Evolutionary conservation across 345 rosid species (phyloP).

Genomic region (Mercurialis annua): DNA sequence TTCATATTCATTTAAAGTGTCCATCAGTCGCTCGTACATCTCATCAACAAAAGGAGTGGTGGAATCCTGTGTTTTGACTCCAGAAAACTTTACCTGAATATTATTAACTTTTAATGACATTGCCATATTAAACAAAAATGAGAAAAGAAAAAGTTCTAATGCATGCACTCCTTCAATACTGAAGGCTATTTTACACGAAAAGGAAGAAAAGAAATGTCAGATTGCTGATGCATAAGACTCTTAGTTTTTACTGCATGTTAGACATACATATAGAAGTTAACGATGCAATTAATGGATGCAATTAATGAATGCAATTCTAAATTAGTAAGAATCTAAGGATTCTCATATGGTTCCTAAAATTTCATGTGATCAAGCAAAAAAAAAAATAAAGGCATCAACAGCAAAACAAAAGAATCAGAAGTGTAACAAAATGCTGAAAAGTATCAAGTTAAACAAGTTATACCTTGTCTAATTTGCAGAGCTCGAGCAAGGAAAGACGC

Average conservation of each 20-base stretch:
- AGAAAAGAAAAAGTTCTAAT: neutral
- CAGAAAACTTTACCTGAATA: constrained; percentile 17
- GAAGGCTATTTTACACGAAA: neutral
- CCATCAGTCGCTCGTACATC: constrained; percentile 20
- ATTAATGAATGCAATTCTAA: neutral
- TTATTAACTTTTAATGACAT: neutral
- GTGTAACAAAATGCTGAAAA: neutral
- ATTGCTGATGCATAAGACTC: neutral
- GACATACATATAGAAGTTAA: neutral
- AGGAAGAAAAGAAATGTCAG: neutral
- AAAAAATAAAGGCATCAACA: neutral
- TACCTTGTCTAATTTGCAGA: constrained; percentile 27
- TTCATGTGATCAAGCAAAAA: neutral
- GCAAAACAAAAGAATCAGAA: neutral
- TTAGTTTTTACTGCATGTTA: neutral
- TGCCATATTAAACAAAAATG: too few species aligned
- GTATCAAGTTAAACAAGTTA: neutral
- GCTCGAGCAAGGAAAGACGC: constrained; percentile 16
- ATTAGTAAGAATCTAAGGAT: neutral
- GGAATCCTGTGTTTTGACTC: constrained; percentile 11
- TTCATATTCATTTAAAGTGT: constrained; percentile 25
- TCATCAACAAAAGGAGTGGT: constrained; percentile 24
- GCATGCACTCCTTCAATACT: neutral
- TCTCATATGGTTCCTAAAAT: neutral
- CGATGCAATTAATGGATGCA: neutral